Base-by-base conservation (phyloP, 2,329 filamentous ascomycete species). In the Rosellinia necatrix region DNA sequence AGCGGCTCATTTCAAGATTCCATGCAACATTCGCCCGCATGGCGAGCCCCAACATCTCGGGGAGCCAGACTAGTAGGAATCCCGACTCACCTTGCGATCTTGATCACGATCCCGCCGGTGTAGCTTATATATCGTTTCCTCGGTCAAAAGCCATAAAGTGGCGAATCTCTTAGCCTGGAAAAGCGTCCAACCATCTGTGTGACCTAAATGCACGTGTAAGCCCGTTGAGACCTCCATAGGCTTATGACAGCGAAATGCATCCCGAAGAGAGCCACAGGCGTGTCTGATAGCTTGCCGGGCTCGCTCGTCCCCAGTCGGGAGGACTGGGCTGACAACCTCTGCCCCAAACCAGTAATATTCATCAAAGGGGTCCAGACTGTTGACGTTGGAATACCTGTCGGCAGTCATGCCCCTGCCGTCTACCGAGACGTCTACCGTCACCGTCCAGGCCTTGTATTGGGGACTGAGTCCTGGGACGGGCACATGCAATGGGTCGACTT, bases 161-260 rank as follows among this genome's bases (percentile, higher is more conserved):
- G 57, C 48, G 25, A 66, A 62, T 40, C 52, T 59, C 56, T 66
- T 66, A 1, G 61, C 27, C 17, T 65, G 60, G 17, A 51, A 37
- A 19, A 66, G 54, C 17, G 56, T 59, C 63, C 62, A 66, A 2
- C 64, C 64, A 6, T 55, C 37, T 13, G 53, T 57, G 32, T 66
- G 57, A 8, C 64, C 64, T 17, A 66, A 13, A 27, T 66, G 63
- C 5, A 66, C 44, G 21, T 65, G 63, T 2, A 66, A 13, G 17
- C 64, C 63, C 8, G 62, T 49, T 25, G 60, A 61, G 27, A 49
- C 37, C 15, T 61, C 49, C 60, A 66, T 65, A 6, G 64, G 64
- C 35, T 65, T 66, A 32, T 63, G 57, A 30, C 30, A 53, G 4
- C 64, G 63, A 6, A 65, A 15, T 17, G 19, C 6, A 13, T 53